Conservation (phyloP, 495 filamentous ascomycete genomes). For the Penicillium ochrochloron region DNA sequence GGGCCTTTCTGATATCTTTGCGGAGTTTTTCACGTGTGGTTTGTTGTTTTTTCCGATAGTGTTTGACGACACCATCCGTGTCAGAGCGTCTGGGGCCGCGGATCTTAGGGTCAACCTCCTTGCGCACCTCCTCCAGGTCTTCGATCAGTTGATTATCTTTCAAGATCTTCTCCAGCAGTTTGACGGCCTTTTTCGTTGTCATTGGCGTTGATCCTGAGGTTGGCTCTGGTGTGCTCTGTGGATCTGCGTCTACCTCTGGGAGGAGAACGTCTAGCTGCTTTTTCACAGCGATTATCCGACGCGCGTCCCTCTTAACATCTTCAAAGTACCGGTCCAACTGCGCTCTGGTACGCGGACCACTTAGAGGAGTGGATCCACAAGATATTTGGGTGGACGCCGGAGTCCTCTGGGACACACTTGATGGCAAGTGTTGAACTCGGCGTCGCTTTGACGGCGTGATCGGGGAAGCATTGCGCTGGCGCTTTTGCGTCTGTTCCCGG, state of each 20-base stretch:
- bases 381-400: not conserved
- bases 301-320: not conserved
- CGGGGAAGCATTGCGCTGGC: not conserved
- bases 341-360: not conserved
- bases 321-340: conserved; percentile 4
- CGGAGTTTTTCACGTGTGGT: not conserved
- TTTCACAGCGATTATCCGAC: not conserved
- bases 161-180: not conserved
- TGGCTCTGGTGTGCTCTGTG: conserved; percentile 3
- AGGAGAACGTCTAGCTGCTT: not conserved
- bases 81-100: not conserved
- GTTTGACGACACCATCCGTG: not conserved
- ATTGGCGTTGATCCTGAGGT: not conserved
- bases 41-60: not conserved
- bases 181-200: not conserved
- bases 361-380: not conserved
- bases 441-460: conserved; percentile 4
- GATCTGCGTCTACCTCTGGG: not conserved
- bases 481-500: not conserved
- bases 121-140: not conserved
- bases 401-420: not conserved
- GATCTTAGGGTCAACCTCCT: not conserved
- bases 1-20: not conserved
- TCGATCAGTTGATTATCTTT: not conserved
- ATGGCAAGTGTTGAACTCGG: not conserved